Base-by-base conservation (phyloP, 805 yeast genomes). In the Ogataea nitratoaversa region DNA sequence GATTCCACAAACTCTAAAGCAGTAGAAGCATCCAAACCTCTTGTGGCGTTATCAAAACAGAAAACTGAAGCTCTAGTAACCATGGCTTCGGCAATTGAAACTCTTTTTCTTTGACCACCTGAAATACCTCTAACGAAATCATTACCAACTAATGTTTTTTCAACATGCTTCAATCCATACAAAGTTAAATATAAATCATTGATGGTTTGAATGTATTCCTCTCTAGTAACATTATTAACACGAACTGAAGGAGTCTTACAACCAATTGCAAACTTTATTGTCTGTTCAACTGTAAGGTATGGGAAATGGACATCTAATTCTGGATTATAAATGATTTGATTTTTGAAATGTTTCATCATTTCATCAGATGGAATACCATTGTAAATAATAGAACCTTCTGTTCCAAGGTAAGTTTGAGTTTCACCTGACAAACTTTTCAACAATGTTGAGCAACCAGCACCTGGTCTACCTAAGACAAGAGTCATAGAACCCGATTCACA, bases 91-190 rank as follows among this genome's bases (percentile, higher is more conserved):
- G 89, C 87, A 52, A 85, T 79, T 9, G 91, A 82, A 3, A 85
- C 91, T 67, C 95, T 76, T 63, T 84, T 84, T 49, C 95, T 69
- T 65, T 85, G 93, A 70, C 95, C 93, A 54, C 95, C 91, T 37
- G 91, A 80, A 30, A 82, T 76, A 53, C 84, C 84, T 52, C 81
- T 68, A 14, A 79, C 75, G 40, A 71, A 75, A 57, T 79, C 84
- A 48, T 74, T 71, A 54, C 85, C 84, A 40, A 79, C 84, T 37
- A 76, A 68, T 17, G 85, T 78, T 43, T 74, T 66, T 44, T 71
- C 67, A 11, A 82, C 76, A 56, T 79, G 82, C 32, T 71, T 65
- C 46, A 77, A 63, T 40, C 82, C 82, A 53, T 69, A 73, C 8
- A 74, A 67, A 12, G 78, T 74, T 38, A 71, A 70, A 42, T 68